Percentiles rank a stretch among this genome's conserved stretches.
Evolutionary conservation across 306 rosid species (phyloP).

Genomic region (Glycyrrhiza uralensis): DNA sequence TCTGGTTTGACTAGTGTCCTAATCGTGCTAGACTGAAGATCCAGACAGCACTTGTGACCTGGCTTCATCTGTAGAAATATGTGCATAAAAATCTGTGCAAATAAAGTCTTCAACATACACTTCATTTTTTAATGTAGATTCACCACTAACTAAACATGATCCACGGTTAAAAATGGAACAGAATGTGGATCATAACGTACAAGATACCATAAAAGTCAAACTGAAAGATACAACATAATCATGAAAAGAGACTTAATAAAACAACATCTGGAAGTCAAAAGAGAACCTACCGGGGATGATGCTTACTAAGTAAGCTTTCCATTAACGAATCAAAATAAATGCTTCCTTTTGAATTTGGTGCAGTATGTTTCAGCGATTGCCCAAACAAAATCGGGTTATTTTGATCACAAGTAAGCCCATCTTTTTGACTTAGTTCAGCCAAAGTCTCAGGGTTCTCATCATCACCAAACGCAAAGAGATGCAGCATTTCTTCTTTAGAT

Average conservation of each 20-base stretch:
- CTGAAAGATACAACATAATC: neutral
- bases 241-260: neutral
- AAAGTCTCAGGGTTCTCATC: conserved; percentile 77
- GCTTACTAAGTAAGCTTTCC: conserved; percentile 83
- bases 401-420: conserved; percentile 31
- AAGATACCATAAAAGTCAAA: neutral
- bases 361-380: conserved; percentile 45
- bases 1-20: neutral
- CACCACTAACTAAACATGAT: neutral
- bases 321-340: conserved; percentile 81
- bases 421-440: conserved; percentile 48
- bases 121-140: neutral
- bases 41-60: neutral
- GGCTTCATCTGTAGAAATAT: neutral
- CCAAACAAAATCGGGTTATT: conserved; percentile 36
- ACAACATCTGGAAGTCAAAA: neutral
- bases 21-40: neutral
- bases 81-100: too few species aligned
- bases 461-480: conserved; percentile 96
- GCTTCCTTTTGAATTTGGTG: conserved; percentile 67
- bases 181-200: neutral
- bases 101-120: too few species aligned
- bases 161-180: neutral
- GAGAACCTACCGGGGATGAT: conserved; percentile 66
- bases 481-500: conserved; percentile 96